Percentiles rank a stretch among this genome's conserved stretches.
Evolutionary conservation across 805 yeast species (phyloP).

Genomic region (Kluyveromyces dobzhanskii): DNA sequence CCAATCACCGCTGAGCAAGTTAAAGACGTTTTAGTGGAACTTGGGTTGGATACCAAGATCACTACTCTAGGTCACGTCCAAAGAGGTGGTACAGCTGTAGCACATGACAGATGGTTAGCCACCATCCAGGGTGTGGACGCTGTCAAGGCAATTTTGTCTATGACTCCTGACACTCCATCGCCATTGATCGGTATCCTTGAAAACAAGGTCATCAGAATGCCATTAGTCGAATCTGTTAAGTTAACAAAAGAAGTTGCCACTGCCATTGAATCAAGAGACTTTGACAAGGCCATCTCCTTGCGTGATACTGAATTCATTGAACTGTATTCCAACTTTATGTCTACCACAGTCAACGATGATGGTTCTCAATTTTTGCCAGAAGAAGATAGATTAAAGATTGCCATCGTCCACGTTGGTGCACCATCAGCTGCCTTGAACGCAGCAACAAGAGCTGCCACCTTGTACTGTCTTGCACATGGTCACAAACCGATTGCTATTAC

Average conservation of each 20-base stretch:
- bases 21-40: conserved; percentile 67
- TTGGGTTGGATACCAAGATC: conserved; percentile 90
- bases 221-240: conserved; percentile 83
- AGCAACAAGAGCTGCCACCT: conserved; percentile 83
- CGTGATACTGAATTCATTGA: conserved; percentile 87
- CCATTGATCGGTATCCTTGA: conserved; percentile 90
- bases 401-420: conserved; percentile 89
- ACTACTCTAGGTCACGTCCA: conserved; percentile 97
- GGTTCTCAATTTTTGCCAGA: conserved; percentile 52
- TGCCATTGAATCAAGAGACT: conserved; percentile 73
- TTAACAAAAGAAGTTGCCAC: conserved; percentile 84
- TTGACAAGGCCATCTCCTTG: conserved; percentile 76
- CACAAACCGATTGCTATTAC: conserved; percentile 86
- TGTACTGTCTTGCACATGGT: conserved; percentile 82
- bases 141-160: conserved; percentile 80
- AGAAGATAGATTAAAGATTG: conserved; percentile 60
- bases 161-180: conserved; percentile 85
- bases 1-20: conserved; percentile 79
- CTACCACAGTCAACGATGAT: conserved; percentile 62
- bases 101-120: conserved; percentile 84
- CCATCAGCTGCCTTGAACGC: conserved; percentile 96
- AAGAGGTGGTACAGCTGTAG: conserved; percentile 98
- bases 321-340: conserved; percentile 61
- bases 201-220: conserved; percentile 76
- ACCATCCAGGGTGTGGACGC: conserved; percentile 98